Percentiles rank a stretch among this genome's conserved stretches.
These are phyloP conservation scores for Suillus variegatus DNA, from an alignment of 768 basidiomycete genomes.

Conservation along the genomic window DNA sequence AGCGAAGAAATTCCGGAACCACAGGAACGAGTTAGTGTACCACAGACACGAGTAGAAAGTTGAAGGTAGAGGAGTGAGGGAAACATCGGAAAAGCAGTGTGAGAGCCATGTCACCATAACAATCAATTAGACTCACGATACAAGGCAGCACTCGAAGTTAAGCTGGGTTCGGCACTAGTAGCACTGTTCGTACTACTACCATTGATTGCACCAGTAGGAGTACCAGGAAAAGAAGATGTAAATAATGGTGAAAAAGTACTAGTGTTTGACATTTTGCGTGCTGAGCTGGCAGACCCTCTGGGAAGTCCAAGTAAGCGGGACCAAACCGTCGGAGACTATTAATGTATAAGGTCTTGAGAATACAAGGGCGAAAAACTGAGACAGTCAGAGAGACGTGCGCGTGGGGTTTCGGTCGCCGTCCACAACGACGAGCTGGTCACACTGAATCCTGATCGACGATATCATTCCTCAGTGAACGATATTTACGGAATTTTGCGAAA, in stretches of 20 bases:
- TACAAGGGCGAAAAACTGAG: not conserved
- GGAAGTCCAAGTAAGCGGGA: conserved; percentile 4
- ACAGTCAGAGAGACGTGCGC: not conserved
- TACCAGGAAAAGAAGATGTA: not conserved
- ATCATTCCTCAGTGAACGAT: not conserved
- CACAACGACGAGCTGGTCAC: not conserved
- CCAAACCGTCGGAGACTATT: conserved; percentile 14
- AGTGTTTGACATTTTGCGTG: not conserved
- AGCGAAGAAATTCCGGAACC: not conserved
- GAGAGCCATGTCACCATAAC: conserved; percentile 14
- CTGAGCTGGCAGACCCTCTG: conserved; percentile 11
- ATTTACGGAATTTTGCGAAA: not conserved
- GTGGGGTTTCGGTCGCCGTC: not conserved
- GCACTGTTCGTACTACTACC: not conserved
- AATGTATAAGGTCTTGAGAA: conserved; percentile 13
- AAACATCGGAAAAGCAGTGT: conserved; percentile 14
- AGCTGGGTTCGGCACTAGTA: not conserved
- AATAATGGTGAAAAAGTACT: not conserved
- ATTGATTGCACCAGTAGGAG: not conserved
- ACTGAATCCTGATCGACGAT: not conserved
- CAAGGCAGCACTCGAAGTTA: conserved; percentile 24
- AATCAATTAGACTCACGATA: conserved; percentile 25
- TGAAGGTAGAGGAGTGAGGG: conserved; percentile 10
- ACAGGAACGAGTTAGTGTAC: not conserved
- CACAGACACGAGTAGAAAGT: not conserved